phyloP scores from a whole-genome alignment of 2,329 filamentous ascomycete genomes.

The Verticillium isaacii region DNA sequence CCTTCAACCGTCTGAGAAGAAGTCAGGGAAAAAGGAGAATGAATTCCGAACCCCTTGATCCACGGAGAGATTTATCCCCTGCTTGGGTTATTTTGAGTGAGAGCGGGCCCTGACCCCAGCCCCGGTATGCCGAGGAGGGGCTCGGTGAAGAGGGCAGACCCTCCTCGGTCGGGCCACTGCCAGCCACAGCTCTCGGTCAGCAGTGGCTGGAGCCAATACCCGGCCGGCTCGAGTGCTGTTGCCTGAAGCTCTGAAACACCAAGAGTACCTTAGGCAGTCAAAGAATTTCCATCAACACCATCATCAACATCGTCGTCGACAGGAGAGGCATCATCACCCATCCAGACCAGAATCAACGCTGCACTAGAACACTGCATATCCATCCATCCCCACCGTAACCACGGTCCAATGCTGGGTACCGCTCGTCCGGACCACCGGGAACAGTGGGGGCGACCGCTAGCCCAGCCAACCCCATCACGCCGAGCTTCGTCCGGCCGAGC shows the following conservation, averaged over 20 bases:
- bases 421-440: neutral
- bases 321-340: neutral
- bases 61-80: too few species aligned
- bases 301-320: neutral
- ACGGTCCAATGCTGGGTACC: neutral
- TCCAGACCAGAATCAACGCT: neutral
- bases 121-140: too few species aligned
- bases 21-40: too few species aligned
- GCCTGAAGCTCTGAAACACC: neutral
- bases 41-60: too few species aligned
- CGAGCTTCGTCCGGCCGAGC: constrained; percentile 1
- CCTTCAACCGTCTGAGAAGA: too few species aligned
- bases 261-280: neutral
- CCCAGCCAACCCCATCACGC: neutral
- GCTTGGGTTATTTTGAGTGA: too few species aligned
- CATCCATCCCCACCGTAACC: neutral
- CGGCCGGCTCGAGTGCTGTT: neutral
- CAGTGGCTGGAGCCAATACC: neutral
- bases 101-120: too few species aligned
- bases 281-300: neutral
- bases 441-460: neutral
- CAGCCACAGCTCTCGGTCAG: neutral
- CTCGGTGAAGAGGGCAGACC: neutral
- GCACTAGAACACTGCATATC: neutral
- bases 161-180: too few species aligned